Evolutionary conservation across 495 filamentous ascomycete genomes (phyloP).

Genomic region (Penicillium nucicola): DNA sequence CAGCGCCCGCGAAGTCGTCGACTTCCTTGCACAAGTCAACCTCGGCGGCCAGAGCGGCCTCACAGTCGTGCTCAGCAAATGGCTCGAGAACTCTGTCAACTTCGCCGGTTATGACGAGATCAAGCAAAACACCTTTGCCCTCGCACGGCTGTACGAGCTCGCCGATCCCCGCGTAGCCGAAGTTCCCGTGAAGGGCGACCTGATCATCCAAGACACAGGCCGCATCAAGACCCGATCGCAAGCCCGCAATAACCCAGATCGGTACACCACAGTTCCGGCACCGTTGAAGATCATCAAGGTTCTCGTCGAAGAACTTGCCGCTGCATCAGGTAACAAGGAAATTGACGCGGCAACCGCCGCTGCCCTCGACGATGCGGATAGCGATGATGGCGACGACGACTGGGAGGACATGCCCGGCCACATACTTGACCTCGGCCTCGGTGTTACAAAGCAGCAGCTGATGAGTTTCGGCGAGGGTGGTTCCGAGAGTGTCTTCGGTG

Average conservation of each 20-base stretch:
- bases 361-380: slow-evolving; percentile 53
- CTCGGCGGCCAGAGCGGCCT: slow-evolving; percentile 71
- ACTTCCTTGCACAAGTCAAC: slow-evolving; percentile 81
- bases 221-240: slow-evolving; percentile 92
- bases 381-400: slow-evolving; percentile 64
- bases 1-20: slow-evolving; percentile 83
- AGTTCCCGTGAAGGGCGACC: slow-evolving; percentile 85
- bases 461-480: slow-evolving; percentile 70
- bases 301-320: slow-evolving; percentile 78
- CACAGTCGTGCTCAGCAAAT: slow-evolving; percentile 85
- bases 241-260: slow-evolving; percentile 79
- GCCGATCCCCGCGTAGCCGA: slow-evolving; percentile 76
- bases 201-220: slow-evolving; percentile 75
- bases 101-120: slow-evolving; percentile 98
- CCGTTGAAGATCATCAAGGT: slow-evolving; percentile 96
- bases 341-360: slow-evolving; percentile 54
- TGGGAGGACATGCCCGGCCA: slow-evolving; percentile 86
- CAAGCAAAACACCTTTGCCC: slow-evolving; percentile 88
- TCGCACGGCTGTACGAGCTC: slow-evolving; percentile 83
- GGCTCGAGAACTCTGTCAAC: slow-evolving; percentile 93
- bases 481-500: slow-evolving; percentile 47
- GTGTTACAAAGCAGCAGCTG: slow-evolving; percentile 65
- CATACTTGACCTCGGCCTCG: slow-evolving; percentile 66
- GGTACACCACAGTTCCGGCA: slow-evolving; percentile 82
- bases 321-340: slow-evolving; percentile 54